Base-by-base conservation (phyloP, 31 red algal genomes). In the Bonnemaisonia californica region DNA sequence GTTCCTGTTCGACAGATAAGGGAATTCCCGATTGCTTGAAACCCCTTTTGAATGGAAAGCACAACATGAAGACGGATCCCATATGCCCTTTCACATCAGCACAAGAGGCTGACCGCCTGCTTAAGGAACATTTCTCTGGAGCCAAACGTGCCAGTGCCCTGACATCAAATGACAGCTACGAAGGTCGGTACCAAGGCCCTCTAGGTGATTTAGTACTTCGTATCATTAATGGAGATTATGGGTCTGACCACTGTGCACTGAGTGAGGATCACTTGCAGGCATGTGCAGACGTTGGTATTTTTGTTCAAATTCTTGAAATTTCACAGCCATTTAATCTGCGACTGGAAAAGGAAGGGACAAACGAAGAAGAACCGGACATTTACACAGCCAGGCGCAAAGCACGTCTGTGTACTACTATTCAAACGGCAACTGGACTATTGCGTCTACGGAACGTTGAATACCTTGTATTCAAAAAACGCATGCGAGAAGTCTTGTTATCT, bases 401-500 rank as follows among this genome's bases (percentile, higher is more conserved):
- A 35, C 23, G 71, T n/a, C 45, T 75, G 5, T 55, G 0, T n/a
- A 75, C 22, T 9, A 75, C 71, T 56, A 9, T 75, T 8, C 47
- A 48, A 21, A 47, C 41, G 0, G 4, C 41, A 4, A 24, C 71
- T 8, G 71, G 71, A 8, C 71, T 41, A 4, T 54, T 75, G 0
- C 18, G 22, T n/a, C 47, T 75, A 0, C 40, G 71, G 0, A 75
- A 54, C 1, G 40, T 54, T 22, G 71, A 75, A 27, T 75, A 23
- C 9, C 1, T 75, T 22, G 71, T 75, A 5, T 75, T 57, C 39
- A 41, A 75, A 0, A 1, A 75, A 8, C 71, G 21, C 23, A 75
- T 47, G 41, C 39, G 54, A 0, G 71, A 75, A n/a, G 39, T 56
- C 12, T 30, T 75, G 21, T 41, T 75, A 5, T 75, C 54, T 18